phyloP scores from a whole-genome alignment of 768 basidiomycete species.

The Candolleomyces efflorescens region DNA sequence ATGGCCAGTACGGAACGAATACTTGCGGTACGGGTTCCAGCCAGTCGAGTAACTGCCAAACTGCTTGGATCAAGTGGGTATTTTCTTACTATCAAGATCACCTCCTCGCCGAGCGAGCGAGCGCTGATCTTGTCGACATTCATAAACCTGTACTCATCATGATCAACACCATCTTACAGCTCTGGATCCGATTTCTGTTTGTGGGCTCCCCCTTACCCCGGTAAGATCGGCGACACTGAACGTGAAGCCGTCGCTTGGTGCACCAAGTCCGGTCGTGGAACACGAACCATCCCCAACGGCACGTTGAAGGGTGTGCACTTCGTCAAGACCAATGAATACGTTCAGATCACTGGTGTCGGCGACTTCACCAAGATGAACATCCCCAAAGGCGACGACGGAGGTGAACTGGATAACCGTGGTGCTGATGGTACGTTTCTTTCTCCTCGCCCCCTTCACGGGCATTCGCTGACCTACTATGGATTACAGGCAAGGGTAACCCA shows the following conservation, averaged over 20 bases:
- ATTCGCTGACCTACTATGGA: not conserved
- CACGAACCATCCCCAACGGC: constrained; percentile 67
- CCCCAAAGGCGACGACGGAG: constrained; percentile 47
- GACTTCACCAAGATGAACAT: constrained; percentile 71
- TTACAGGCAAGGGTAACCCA: constrained; percentile 36
- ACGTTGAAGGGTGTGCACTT: constrained; percentile 67
- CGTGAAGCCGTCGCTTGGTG: constrained; percentile 71
- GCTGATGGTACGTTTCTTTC: constrained; percentile 42
- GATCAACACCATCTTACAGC: constrained; percentile 28
- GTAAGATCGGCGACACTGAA: constrained; percentile 66
- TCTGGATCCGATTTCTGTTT: constrained; percentile 64
- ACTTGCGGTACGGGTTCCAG: constrained; percentile 58
- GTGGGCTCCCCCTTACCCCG: constrained; percentile 52
- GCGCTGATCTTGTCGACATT: constrained; percentile 15
- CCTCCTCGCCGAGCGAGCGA: too few species aligned
- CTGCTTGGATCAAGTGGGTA: constrained; percentile 53
- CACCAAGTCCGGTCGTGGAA: constrained; percentile 66
- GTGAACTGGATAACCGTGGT: constrained; percentile 73
- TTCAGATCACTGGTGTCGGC: constrained; percentile 59
- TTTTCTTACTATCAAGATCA: not conserved
- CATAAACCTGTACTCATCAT: not conserved
- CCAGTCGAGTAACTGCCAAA: constrained; percentile 66
- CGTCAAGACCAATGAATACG: constrained; percentile 60
- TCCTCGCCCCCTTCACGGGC: too few species aligned
- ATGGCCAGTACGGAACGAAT: constrained; percentile 63